Evolutionary conservation across 1,139 yeast species (phyloP).

Genomic region (Scheffersomyces segobiensis): DNA sequence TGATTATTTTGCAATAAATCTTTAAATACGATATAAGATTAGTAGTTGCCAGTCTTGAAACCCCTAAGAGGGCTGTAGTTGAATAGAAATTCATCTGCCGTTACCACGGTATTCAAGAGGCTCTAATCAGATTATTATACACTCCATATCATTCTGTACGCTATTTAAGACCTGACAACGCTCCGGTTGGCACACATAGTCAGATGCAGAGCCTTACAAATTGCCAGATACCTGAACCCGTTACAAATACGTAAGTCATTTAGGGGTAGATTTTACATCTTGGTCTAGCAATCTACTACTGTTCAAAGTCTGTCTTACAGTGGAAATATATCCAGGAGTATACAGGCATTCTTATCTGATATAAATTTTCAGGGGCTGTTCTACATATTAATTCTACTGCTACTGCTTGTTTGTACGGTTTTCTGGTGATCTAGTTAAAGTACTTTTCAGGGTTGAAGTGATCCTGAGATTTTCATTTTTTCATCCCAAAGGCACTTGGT

Average conservation of each 20-base stretch:
- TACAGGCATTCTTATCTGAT: not conserved
- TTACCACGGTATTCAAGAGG: not conserved
- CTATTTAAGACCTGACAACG: not conserved
- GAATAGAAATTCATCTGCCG: too few relatives aligned
- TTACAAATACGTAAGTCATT: too few relatives aligned
- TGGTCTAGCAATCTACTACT: not conserved
- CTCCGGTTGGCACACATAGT: not conserved
- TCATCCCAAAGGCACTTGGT: not conserved
- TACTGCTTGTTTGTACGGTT: not conserved
- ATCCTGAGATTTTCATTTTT: not conserved
- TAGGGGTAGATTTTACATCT: not conserved
- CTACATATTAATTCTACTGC: too few relatives aligned
- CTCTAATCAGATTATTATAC: not conserved
- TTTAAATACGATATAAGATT: too few relatives aligned
- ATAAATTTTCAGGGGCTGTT: not conserved
- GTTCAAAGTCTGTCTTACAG: too few relatives aligned
- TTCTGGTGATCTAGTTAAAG: not conserved
- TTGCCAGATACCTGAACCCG: not conserved
- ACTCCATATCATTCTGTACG: not conserved
- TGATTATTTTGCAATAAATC: too few relatives aligned
- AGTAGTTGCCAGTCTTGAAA: not conserved
- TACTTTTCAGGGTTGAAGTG: not conserved
- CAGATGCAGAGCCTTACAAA: not conserved
- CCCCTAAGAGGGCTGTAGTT: not conserved
- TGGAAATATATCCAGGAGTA: too few relatives aligned